These are phyloP conservation scores for Aspergillus hiratsukae DNA, from an alignment of 2,329 filamentous ascomycete species.

Conservation along the genomic window DNA sequence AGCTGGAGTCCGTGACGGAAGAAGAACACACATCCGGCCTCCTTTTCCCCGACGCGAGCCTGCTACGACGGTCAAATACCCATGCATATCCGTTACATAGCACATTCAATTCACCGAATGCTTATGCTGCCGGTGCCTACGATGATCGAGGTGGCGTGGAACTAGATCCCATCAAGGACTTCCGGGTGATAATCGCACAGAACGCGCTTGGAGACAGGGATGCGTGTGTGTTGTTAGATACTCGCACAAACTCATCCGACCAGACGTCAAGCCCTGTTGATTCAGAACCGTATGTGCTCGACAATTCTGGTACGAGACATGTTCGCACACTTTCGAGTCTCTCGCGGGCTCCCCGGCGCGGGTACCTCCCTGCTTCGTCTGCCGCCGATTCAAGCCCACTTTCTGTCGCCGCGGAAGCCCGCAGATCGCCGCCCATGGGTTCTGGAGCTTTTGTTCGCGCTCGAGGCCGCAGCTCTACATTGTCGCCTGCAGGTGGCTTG, in stretches of 20 bases:
- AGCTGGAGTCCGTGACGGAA: constrained; percentile 46
- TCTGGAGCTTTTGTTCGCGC: constrained; percentile 39
- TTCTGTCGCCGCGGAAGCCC: constrained; percentile 28
- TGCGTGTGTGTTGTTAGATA: constrained; percentile 45
- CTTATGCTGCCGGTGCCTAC: constrained; percentile 39
- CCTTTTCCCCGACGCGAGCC: constrained; percentile 43
- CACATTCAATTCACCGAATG: constrained; percentile 41
- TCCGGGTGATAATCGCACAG: constrained; percentile 45
- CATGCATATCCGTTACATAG: constrained; percentile 40
- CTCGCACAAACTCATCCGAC: constrained; percentile 25
- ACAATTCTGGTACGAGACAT: constrained; percentile 29
- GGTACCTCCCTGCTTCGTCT: constrained; percentile 31
- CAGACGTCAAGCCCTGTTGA: constrained; percentile 31
- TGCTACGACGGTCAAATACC: constrained; percentile 38
- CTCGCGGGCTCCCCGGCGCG: constrained; percentile 32
- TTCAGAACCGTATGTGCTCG: constrained; percentile 30
- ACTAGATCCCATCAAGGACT: constrained; percentile 41
- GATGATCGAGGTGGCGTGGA: constrained; percentile 46
- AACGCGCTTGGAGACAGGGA: constrained; percentile 46
- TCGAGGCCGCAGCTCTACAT: constrained; percentile 43
- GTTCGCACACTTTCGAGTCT: constrained; percentile 36
- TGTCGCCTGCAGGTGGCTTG: constrained; percentile 31
- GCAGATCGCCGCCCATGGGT: constrained; percentile 27
- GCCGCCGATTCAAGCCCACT: constrained; percentile 31
- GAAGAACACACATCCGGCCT: constrained; percentile 47